Conservation (phyloP, 2,329 filamentous ascomycete species). For the Cercospora sp. region DNA sequence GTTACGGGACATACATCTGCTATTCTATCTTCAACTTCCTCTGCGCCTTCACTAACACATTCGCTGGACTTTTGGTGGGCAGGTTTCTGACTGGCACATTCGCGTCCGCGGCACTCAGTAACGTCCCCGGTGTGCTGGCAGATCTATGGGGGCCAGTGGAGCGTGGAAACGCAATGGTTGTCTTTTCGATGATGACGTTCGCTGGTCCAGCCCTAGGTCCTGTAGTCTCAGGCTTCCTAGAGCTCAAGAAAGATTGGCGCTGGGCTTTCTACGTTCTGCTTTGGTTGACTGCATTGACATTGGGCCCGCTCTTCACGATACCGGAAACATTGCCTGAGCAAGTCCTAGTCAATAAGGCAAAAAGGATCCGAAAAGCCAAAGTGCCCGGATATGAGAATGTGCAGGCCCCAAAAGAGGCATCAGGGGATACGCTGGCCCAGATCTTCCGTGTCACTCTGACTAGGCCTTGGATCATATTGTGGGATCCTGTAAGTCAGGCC, state of each 20-base stretch:
- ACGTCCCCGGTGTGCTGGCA: constrained; percentile 54
- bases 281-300: constrained; percentile 41
- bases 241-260: constrained; percentile 53
- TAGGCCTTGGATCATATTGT: constrained; percentile 56
- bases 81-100: constrained; percentile 59
- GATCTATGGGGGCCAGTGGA: constrained; percentile 39
- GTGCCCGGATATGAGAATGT: constrained; percentile 57
- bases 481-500: constrained; percentile 44
- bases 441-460: constrained; percentile 57
- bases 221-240: constrained; percentile 57
- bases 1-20: constrained; percentile 45
- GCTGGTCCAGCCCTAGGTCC: constrained; percentile 47
- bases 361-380: constrained; percentile 50
- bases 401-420: constrained; percentile 52
- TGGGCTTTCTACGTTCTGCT: constrained; percentile 46
- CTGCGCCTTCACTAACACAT: constrained; percentile 58
- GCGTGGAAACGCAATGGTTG: constrained; percentile 55
- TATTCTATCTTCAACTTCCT: constrained; percentile 54
- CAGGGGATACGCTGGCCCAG: constrained; percentile 44
- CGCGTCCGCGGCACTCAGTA: constrained; percentile 49
- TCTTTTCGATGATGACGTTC: constrained; percentile 56
- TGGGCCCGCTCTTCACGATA: constrained; percentile 52
- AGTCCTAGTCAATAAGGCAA: constrained; percentile 56
- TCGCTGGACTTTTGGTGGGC: constrained; percentile 55
- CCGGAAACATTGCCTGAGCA: constrained; percentile 58